phyloP scores from a whole-genome alignment of 495 filamentous ascomycete genomes.

The Aspergillus bertholletiae region DNA sequence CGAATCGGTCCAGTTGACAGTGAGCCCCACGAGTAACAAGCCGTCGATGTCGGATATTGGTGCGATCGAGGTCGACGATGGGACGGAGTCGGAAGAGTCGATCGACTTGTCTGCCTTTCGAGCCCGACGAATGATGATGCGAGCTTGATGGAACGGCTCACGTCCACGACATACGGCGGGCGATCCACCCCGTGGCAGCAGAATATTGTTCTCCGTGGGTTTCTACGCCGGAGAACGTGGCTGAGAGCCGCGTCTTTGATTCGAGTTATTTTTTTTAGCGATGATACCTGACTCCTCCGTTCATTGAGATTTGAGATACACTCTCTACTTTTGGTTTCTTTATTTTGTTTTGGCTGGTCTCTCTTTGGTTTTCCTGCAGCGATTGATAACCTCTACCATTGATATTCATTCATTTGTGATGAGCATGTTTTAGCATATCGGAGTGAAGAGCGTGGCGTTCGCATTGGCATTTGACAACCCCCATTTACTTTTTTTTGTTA shows the following conservation, averaged over 20 bases:
- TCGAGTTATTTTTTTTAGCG: background rate
- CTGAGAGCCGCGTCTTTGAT: background rate
- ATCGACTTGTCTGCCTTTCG: slow-evolving; percentile 44
- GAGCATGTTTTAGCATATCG: no score
- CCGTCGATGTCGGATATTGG: slow-evolving; percentile 11
- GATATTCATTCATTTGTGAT: no score
- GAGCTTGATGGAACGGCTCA: background rate
- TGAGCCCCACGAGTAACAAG: slow-evolving; percentile 7
- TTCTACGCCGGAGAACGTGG: background rate
- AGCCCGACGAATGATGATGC: slow-evolving; percentile 22
- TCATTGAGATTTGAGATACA: no score
- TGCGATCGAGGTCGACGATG: slow-evolving; percentile 44
- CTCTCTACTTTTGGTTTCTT: no score
- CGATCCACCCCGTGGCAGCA: background rate
- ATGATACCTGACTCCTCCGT: background rate
- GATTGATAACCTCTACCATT: no score
- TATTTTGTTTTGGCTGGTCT: no score
- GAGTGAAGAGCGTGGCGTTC: no score
- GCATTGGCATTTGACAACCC: no score
- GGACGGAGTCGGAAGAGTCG: slow-evolving; percentile 33
- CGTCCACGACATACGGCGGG: background rate
- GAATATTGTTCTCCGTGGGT: background rate
- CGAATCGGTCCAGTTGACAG: slow-evolving; percentile 13
- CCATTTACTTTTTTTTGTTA: no score
- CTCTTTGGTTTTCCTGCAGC: no score